A percentile compares a stretch with the other conserved stretches of the same genome.
phyloP scores from a whole-genome alignment of 2,329 filamentous ascomycete genomes.

The Aspergillus sp. region DNA sequence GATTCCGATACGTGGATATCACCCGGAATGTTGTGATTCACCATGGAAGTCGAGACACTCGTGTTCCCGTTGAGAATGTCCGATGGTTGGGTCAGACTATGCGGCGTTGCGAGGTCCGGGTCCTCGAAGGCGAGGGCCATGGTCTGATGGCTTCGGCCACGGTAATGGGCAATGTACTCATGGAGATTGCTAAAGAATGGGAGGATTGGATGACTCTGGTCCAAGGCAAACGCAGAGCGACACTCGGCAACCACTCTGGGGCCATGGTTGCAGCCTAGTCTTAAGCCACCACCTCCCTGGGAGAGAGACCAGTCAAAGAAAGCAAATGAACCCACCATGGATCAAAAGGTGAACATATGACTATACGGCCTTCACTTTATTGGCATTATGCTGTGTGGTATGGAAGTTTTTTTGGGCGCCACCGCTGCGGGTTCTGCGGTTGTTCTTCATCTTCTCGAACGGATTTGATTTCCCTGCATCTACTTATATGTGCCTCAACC shows the following conservation, averaged over 20 bases:
- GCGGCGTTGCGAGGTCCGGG: conserved; percentile 85
- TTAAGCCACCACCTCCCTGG: neutral
- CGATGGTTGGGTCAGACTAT: conserved; percentile 93
- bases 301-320: neutral
- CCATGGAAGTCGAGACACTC: conserved; percentile 84
- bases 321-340: neutral
- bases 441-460: neutral
- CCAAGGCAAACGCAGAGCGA: conserved; percentile 43
- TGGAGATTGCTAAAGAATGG: conserved; percentile 94
- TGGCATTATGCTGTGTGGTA: neutral
- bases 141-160: conserved; percentile 91
- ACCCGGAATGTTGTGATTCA: conserved; percentile 89
- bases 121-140: conserved; percentile 89
- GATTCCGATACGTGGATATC: conserved; percentile 96
- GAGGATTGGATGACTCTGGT: conserved; percentile 73
- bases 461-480: conserved; percentile 8
- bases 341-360: neutral
- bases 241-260: conserved; percentile 25
- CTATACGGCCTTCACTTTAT: neutral
- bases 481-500: conserved; percentile 8
- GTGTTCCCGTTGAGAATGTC: conserved; percentile 93
- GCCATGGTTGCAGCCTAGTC: conserved; percentile 11
- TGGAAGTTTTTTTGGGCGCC: neutral
- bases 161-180: conserved; percentile 92
- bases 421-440: conserved; percentile 22